These are phyloP conservation scores for Iris macrosiphon DNA, from an alignment of 106 monocot genomes.

Conservation along the genomic window DNA sequence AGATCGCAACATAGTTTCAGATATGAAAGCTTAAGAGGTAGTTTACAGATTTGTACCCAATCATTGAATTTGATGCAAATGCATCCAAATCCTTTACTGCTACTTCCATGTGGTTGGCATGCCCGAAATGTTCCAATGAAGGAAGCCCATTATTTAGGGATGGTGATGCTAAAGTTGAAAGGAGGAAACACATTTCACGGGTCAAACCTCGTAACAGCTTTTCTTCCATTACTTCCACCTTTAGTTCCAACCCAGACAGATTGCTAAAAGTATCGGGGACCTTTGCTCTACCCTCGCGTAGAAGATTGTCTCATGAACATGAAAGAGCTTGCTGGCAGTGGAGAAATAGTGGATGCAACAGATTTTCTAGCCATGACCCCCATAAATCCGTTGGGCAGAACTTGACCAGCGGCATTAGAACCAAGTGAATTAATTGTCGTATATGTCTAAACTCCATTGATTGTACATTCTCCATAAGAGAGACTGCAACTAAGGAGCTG, in stretches of 20 bases:
- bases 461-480: slow-evolving; percentile 89
- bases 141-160: slow-evolving; percentile 60
- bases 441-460: slow-evolving; percentile 92
- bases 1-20: neutral
- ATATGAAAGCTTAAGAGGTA: no score
- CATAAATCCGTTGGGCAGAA: slow-evolving; percentile 64
- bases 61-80: slow-evolving; percentile 56
- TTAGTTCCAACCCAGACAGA: slow-evolving; percentile 72
- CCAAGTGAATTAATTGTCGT: slow-evolving; percentile 73
- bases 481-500: slow-evolving; percentile 42
- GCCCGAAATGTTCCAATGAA: slow-evolving; percentile 72
- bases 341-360: slow-evolving; percentile 76
- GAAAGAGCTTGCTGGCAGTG: slow-evolving; percentile 84
- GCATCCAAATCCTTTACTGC: slow-evolving; percentile 47
- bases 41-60: slow-evolving; percentile 47
- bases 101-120: slow-evolving; percentile 33
- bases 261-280: slow-evolving; percentile 79
- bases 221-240: slow-evolving; percentile 97
- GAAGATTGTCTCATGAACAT: slow-evolving; percentile 75
- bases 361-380: slow-evolving; percentile 51
- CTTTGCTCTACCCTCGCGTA: slow-evolving; percentile 72
- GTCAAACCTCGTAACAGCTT: slow-evolving; percentile 84
- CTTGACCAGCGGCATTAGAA: slow-evolving; percentile 74
- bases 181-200: slow-evolving; percentile 71
- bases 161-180: slow-evolving; percentile 67